Conservation (phyloP, 345 rosid genomes). For the Eucalyptus melliodora region DNA sequence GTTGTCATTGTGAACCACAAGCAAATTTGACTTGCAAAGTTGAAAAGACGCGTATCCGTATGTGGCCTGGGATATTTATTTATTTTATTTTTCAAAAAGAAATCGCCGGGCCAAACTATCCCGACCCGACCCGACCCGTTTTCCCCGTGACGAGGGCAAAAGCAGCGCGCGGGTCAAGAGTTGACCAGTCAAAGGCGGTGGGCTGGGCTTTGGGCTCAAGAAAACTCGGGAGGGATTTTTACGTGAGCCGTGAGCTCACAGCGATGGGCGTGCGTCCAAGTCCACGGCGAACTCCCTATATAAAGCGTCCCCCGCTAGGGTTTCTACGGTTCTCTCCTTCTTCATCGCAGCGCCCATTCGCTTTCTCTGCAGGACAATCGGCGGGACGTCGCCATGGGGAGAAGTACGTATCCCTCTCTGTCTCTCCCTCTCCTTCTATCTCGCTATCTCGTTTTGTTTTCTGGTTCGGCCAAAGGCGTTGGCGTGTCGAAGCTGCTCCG, state of each 20-base stretch:
- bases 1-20: background rate
- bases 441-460: background rate
- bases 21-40: too few relatives aligned
- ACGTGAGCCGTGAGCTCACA: constrained; percentile 2
- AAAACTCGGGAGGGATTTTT: background rate
- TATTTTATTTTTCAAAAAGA: too few relatives aligned
- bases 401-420: background rate
- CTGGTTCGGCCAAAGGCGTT: background rate
- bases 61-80: background rate
- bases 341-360: background rate
- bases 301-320: background rate
- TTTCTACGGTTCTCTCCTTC: background rate
- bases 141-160: background rate
- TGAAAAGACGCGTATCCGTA: background rate
- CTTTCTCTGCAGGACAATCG: background rate
- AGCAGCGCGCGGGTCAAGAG: background rate
- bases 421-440: background rate
- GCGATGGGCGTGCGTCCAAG: background rate
- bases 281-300: background rate
- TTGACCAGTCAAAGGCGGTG: background rate
- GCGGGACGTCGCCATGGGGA: constrained; percentile 9
- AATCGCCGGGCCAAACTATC: background rate
- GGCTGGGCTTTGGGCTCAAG: background rate
- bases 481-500: background rate
- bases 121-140: background rate